Evolutionary conservation across 352 stramenopile species (phyloP).

Genomic region (Phytophthora cactorum): DNA sequence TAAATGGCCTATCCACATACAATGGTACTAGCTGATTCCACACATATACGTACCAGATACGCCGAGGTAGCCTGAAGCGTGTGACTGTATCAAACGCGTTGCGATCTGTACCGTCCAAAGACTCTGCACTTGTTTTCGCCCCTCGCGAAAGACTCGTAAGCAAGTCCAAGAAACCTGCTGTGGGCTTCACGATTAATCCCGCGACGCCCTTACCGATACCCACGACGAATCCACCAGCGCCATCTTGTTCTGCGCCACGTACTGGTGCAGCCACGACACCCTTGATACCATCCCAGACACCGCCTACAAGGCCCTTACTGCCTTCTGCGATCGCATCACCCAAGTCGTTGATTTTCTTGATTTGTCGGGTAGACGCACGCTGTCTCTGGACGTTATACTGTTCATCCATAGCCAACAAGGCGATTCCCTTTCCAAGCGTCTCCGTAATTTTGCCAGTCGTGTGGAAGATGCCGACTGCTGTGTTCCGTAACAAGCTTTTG

Average conservation of each 20-base stretch:
- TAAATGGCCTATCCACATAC: too few species aligned
- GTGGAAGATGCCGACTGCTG: conserved; percentile 89
- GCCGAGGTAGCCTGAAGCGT: conserved; percentile 70
- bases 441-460: conserved; percentile 91
- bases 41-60: conserved; percentile 66
- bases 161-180: conserved; percentile 82
- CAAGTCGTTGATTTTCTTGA: conserved; percentile 81
- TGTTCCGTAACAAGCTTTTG: conserved; percentile 88
- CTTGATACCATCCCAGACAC: conserved; percentile 86
- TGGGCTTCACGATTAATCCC: conserved; percentile 85
- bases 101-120: conserved; percentile 68
- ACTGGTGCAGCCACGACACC: conserved; percentile 81
- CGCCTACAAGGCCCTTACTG: conserved; percentile 77
- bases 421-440: conserved; percentile 88
- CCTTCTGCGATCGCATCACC: conserved; percentile 85
- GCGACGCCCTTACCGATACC: conserved; percentile 87
- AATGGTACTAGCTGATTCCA: not conserved
- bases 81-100: conserved; percentile 52
- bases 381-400: conserved; percentile 88
- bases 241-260: conserved; percentile 75
- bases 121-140: conserved; percentile 83
- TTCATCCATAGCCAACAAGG: conserved; percentile 86
- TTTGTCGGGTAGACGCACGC: conserved; percentile 73
- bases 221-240: conserved; percentile 81
- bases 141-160: conserved; percentile 82